Evolutionary conservation across 805 yeast genomes (phyloP).

Genomic region (Nematodospora valgi): DNA sequence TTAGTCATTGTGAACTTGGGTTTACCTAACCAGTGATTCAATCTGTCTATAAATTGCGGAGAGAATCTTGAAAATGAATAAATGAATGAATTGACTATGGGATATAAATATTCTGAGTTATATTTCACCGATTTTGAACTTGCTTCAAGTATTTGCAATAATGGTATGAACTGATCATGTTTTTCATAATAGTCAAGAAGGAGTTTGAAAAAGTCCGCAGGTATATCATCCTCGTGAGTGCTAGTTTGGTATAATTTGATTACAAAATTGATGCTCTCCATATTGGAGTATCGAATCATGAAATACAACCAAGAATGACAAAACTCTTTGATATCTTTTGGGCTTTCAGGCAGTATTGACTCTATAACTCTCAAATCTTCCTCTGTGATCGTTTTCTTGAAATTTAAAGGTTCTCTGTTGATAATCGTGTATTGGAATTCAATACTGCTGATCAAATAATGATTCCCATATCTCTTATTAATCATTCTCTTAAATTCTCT

Average conservation of each 20-base stretch:
- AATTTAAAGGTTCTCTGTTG: constrained; percentile 19
- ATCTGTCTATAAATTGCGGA: constrained; percentile 4
- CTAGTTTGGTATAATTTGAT: constrained; percentile 18
- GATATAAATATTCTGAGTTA: constrained; percentile 19
- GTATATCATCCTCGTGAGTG: constrained; percentile 20
- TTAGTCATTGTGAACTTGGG: constrained; percentile 16
- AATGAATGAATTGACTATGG: constrained; percentile 27
- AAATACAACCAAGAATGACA: constrained; percentile 27
- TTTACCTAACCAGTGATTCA: constrained; percentile 13
- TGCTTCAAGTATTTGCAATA: constrained; percentile 21
- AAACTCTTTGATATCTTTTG: constrained; percentile 19
- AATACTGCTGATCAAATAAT: constrained; percentile 22
- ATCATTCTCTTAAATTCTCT: constrained; percentile 17
- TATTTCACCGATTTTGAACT: constrained; percentile 16
- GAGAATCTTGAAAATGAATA: constrained; percentile 32
- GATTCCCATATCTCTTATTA: constrained; percentile 14
- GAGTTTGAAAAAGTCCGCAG: constrained; percentile 19
- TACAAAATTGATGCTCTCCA: constrained; percentile 23
- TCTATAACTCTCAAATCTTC: constrained; percentile 22
- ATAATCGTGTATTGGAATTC: constrained; percentile 23
- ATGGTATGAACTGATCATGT: constrained; percentile 25
- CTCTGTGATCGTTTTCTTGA: constrained; percentile 22
- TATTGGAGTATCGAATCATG: constrained; percentile 24
- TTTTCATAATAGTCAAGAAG: constrained; percentile 23
- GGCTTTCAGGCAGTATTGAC: constrained; percentile 13